Percentiles rank a stretch among this genome's conserved stretches.
phyloP scores from a whole-genome alignment of 306 rosid genomes.

The Trichosanthes cucumerina region DNA sequence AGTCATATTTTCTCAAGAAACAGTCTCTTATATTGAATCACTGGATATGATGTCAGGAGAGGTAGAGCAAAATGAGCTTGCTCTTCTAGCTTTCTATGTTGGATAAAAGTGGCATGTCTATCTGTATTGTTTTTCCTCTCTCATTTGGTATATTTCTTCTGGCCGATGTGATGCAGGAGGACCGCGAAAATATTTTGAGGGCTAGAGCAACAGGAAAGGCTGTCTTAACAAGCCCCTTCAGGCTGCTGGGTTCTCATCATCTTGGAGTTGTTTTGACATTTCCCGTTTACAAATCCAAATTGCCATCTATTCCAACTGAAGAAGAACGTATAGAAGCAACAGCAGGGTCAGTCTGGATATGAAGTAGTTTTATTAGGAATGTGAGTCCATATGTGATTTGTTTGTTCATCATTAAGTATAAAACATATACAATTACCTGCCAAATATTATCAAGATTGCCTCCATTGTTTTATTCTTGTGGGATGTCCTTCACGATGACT shows the following conservation, averaged over 20 bases:
- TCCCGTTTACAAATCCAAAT: conserved; percentile 91
- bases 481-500: not conserved
- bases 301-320: conserved; percentile 51
- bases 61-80: conserved; percentile 27
- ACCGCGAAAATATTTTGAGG: conserved; percentile 87
- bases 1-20: conserved; percentile 85
- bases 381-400: not conserved
- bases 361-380: not conserved
- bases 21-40: conserved; percentile 78
- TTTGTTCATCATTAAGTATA: not conserved
- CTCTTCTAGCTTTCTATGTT: conserved; percentile 7
- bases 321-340: conserved; percentile 66
- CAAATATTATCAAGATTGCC: not conserved
- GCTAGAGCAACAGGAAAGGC: conserved; percentile 98
- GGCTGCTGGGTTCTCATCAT: conserved; percentile 84
- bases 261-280: conserved; percentile 98
- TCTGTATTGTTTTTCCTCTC: not conserved
- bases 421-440: not conserved
- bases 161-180: conserved; percentile 55
- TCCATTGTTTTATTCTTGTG: not conserved
- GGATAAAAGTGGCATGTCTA: not conserved
- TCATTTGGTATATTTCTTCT: not conserved
- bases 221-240: conserved; percentile 90
- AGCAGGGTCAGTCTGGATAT: conserved; percentile 59
- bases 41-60: conserved; percentile 99